A percentile compares a stretch with the other conserved stretches of the same genome.
Conservation (phyloP, 176 grass and related monocot species). For the barley (Hordeum vulgare) region DNA sequence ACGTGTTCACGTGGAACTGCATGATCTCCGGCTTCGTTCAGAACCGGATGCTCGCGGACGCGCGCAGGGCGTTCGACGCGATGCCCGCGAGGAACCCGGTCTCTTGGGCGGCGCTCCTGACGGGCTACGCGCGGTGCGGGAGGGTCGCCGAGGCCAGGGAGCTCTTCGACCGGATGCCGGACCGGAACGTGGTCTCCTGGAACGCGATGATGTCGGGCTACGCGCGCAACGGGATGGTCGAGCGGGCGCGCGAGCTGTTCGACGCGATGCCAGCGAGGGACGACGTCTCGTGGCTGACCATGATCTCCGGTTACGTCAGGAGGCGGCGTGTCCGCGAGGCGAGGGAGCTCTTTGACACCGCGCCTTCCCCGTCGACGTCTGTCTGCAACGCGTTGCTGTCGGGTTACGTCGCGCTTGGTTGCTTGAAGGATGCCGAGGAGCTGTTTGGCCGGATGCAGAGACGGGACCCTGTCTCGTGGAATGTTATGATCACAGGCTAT, state of each 20-base stretch:
- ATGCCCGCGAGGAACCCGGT: constrained; percentile 54
- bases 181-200: constrained; percentile 46
- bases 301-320: constrained; percentile 49
- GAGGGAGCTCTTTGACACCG: constrained; percentile 20
- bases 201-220: constrained; percentile 61
- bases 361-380: neutral
- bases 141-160: constrained; percentile 43
- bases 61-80: constrained; percentile 36
- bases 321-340: constrained; percentile 27
- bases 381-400: constrained; percentile 45
- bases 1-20: constrained; percentile 56
- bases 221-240: constrained; percentile 29
- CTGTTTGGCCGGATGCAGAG: constrained; percentile 44
- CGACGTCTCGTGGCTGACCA: constrained; percentile 40
- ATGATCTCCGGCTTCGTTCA: constrained; percentile 44
- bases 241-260: constrained; percentile 36
- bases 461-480: constrained; percentile 46
- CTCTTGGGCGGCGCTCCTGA: constrained; percentile 49
- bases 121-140: constrained; percentile 31
- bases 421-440: constrained; percentile 39
- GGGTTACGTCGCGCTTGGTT: constrained; percentile 29
- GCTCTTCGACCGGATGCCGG: constrained; percentile 47
- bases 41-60: constrained; percentile 45
- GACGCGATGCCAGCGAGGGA: constrained; percentile 43
- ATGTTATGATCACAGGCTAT: constrained; percentile 62